Base-by-base conservation (phyloP, 192 early-diverging fungal genomes). In the Umbelopsis isabellina region DNA sequence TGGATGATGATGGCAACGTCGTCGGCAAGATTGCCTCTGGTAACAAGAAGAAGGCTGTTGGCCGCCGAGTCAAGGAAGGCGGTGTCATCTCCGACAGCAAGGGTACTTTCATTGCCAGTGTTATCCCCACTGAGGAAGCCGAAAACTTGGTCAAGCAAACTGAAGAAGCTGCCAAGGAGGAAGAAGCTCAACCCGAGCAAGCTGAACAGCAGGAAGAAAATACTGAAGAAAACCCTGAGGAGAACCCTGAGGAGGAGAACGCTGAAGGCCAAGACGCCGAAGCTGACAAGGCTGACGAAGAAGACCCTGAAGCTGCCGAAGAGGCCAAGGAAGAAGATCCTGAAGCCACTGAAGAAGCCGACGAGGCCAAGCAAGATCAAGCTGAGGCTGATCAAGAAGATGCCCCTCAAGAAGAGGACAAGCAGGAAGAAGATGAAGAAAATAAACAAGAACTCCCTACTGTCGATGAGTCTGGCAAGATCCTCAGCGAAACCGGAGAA, bases 381-480 rank as follows among this genome's bases (percentile, higher is more conserved):
- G 44, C 37, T 30, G 33, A 33, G 2, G 70, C 27, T 65, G 58
- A 58, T 35, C 45, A 71, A 65, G 70, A 37, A 15, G 55, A 71
- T 0, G 53, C 53, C 44, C 41, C 46, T 0, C 23, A 61, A 23
- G 37, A 22, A 1, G 70, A 61, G 46, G 27, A 61, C 27, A n/a
- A n/a, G n/a, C n/a, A n/a, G n/a, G 27, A 30, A 30, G 27, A 30
- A 30, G 33, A 70, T 2, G 37, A 70, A 46, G 10, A 48, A 23
- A 30, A 33, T 13, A 13, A 70, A 25, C 44, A 46, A n/a, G 67
- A 66, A 5, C n/a, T 22, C 20, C 52, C 52, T 46, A 58, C 25
- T n/a, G 69, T 64, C 18, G 55, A 71, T 25, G 45, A 71, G 47
- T 71, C 69, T n/a, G 69, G 69, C 46, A 64, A 71, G n/a, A 33